phyloP scores from a whole-genome alignment of 495 filamentous ascomycete species.

The Aspergillus funiculosus region DNA sequence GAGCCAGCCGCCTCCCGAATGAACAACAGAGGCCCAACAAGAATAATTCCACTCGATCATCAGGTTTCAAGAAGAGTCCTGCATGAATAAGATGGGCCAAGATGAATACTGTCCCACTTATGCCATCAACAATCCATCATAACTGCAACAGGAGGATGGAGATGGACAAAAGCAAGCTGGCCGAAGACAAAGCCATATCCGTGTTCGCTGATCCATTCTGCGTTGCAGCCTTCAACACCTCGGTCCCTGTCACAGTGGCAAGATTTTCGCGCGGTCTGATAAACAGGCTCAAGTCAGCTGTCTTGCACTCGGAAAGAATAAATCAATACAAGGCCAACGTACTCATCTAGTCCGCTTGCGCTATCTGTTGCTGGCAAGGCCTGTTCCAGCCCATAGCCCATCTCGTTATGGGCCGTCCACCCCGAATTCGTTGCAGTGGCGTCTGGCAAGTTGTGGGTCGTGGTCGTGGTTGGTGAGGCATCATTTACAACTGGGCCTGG shows the following conservation, averaged over 20 bases:
- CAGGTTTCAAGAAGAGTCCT: too few relatives aligned
- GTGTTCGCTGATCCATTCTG: conserved; percentile 7
- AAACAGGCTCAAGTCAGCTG: neutral
- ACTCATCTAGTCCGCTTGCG: conserved; percentile 2
- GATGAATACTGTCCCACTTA: too few relatives aligned
- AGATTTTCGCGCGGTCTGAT: conserved; percentile 4
- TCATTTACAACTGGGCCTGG: conserved; percentile 9
- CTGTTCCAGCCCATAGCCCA: neutral
- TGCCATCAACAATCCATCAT: conserved; percentile 7
- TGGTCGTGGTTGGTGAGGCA: neutral
- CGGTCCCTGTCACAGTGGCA: conserved; percentile 4
- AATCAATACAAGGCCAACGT: neutral
- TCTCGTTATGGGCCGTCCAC: neutral
- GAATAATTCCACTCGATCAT: too few relatives aligned
- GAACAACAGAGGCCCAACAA: too few relatives aligned
- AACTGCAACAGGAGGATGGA: conserved; percentile 2
- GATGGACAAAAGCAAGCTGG: neutral
- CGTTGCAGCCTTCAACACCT: conserved; percentile 5
- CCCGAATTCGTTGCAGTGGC: neutral
- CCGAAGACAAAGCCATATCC: neutral
- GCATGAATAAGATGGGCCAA: too few relatives aligned
- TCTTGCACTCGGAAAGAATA: neutral
- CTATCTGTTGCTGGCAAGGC: neutral
- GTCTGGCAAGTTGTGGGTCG: neutral
- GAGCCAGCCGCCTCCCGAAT: too few relatives aligned